These are phyloP conservation scores for Botryotinia narcissicola DNA, from an alignment of 2,329 filamentous ascomycete species.

Conservation along the genomic window DNA sequence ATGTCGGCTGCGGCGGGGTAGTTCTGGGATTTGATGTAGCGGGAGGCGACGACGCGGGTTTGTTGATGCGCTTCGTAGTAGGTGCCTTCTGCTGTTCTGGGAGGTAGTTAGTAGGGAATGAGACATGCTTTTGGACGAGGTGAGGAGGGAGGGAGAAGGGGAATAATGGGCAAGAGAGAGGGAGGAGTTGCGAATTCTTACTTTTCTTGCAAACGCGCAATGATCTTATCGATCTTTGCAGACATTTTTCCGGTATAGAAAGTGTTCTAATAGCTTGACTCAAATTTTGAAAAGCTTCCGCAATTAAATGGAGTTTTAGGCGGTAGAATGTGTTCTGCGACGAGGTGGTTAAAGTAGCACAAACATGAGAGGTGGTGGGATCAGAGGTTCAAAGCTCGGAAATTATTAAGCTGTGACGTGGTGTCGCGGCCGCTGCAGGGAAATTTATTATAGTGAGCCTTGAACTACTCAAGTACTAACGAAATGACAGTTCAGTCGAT, in stretches of 20 bases:
- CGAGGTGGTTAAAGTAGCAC: background rate
- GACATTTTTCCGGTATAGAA: conserved; percentile 38
- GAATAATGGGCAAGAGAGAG: background rate
- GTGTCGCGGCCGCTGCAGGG: background rate
- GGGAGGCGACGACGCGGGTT: conserved; percentile 88
- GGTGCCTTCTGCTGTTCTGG: conserved; percentile 81
- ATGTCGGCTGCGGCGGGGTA: conserved; percentile 85
- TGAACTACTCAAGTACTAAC: background rate
- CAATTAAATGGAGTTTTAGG: background rate
- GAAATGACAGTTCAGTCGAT: background rate
- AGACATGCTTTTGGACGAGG: background rate
- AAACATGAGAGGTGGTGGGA: conserved; percentile 5
- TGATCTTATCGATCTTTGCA: conserved; percentile 66
- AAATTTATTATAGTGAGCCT: background rate
- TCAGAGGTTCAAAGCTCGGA: background rate
- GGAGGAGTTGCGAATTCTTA: conserved; percentile 39
- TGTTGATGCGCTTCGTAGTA: conserved; percentile 99
- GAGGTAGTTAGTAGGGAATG: conserved; percentile 19
- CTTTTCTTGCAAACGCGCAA: conserved; percentile 76
- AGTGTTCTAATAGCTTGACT: background rate
- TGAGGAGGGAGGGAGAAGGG: conserved; percentile 23
- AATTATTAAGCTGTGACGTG: conserved; percentile 9
- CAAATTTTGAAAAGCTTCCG: background rate
- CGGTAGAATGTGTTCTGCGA: background rate
- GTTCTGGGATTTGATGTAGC: conserved; percentile 86